Evolutionary conservation across 176 grass and related monocot genomes (phyloP).

Genomic region (Coix lacrymajobi): DNA sequence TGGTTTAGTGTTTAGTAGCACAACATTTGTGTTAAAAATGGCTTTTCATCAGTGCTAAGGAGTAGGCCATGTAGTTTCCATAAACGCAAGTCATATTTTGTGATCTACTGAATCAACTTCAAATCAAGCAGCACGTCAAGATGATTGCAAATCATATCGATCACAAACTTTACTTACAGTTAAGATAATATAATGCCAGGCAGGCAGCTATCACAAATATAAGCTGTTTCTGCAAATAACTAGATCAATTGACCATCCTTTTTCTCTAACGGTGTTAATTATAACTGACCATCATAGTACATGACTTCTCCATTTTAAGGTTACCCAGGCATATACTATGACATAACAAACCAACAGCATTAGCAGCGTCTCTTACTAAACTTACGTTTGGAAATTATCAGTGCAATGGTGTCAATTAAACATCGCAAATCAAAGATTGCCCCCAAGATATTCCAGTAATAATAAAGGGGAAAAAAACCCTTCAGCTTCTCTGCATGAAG

Average conservation of each 20-base stretch:
- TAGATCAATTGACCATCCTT: neutral
- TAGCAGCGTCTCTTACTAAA: neutral
- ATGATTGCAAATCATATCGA: neutral
- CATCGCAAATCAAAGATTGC: neutral
- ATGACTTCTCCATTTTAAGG: neutral
- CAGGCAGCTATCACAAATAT: neutral
- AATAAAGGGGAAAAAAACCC: neutral
- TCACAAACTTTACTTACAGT: neutral
- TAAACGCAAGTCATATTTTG: neutral
- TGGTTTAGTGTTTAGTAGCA: neutral
- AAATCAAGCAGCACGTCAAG: neutral
- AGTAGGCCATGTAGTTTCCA: neutral
- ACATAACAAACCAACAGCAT: neutral
- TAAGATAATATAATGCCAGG: neutral
- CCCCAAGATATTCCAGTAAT: neutral
- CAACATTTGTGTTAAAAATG: neutral
- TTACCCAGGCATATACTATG: neutral
- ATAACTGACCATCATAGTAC: neutral
- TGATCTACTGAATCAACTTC: neutral
- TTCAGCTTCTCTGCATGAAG: slow-evolving; percentile 60
- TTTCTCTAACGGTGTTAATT: neutral
- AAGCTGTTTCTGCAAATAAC: neutral
- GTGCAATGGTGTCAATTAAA: neutral
- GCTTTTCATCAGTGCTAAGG: neutral
- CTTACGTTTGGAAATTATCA: neutral